Evolutionary conservation across 1,284 basidiomycete genomes (phyloP), one percentile per base, ranked within the genome.

Genomic region (Vanrija pseudolonga): DNA sequence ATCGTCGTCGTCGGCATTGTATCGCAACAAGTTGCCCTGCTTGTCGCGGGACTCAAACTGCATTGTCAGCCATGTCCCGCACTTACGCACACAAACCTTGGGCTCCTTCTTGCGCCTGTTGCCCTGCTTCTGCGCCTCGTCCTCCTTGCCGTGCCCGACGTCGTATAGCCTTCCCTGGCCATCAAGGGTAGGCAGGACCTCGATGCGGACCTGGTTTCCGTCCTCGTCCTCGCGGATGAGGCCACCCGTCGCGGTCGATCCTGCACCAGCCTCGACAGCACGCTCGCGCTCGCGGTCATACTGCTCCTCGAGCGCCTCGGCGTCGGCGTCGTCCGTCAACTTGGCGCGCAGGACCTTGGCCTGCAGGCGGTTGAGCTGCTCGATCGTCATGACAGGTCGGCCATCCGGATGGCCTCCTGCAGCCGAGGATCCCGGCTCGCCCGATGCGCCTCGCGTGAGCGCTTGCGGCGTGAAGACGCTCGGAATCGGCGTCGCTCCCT

Each of bases 291-390:
- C 81, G 19, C 74, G 76, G 52, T 98, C 90, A 61, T 95, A 97
- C 74, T 95, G 85, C 53, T 81, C 80, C 73, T 96, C 89, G 42
- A 98, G 77, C 24, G 80, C 79, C 26, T 82, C 82, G 6, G 89
- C 88, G 65, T 91, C 82, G 0, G 88, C 81, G 15, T 84, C 80
- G 44, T 78, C 76, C 81, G 88, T 88, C 23, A 98, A 80, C 72
- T 90, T 95, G 9, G 95, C 93, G 18, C 91, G 85, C 17, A 98
- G 77, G 1, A 96, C 92, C 63, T 88, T 88, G 7, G 95, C 96
- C 74, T 98, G 94, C 1, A 98, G 78, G 67, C 87, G 88, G 76
- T 98, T 98, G 41, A 98, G 80, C 36, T 88, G 88, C 37, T 74
- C 76, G 8, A 77, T 67, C 0, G 76, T 73, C 50, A 81, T 59